Evolutionary conservation across 108 stramenopile genomes (phyloP), one percentile per base, ranked within the genome.

Genomic region (Poteriospumella lacustris): DNA sequence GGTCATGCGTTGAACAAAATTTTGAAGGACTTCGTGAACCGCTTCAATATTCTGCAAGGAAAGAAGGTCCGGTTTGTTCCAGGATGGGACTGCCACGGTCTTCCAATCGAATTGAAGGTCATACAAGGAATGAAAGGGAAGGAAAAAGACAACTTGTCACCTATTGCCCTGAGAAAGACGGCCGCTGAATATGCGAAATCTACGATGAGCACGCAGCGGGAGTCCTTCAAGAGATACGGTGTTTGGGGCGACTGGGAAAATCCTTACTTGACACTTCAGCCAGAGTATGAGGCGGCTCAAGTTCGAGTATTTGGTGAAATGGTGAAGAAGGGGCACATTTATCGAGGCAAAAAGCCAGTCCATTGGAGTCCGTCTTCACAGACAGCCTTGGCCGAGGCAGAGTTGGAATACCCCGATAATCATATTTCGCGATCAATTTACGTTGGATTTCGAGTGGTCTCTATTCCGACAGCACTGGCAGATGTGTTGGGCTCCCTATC

Each of bases 31-130:
- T 93, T 97, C 81, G 94, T 99, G 86, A 97, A 97, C 73, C 91
- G 96, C 2, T 92, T 93, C 60, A 91, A 95, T 68, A 86, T 94
- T 36, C 85, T 99, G 60, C 89, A 88, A 80, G 96, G 95, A 1
- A 91, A 91, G 58, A 92, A 96, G 78, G 96, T 96, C 1, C 91
- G 92, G 76, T 99, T 94, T 81, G 89, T 97, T 38, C 98, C 98
- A 2, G 98, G 98, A n/a, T 99, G 98, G 98, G 98, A 99, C 89
- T 96, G 96, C 78, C 98, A 99, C 81, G 98, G 98, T 36, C 87
- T 99, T 42, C 98, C 98, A 58, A 99, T 99, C 82, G 98, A 99
- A 85, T 87, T 97, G 76, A 99, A 99, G 83, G 98, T 97, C 24
- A 68, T 99, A 34, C 95, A 99, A 81, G 88, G 62, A 24, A 93